These are phyloP conservation scores for Inosperma sp. DNA, from an alignment of 768 basidiomycete genomes.

Conservation along the genomic window DNA sequence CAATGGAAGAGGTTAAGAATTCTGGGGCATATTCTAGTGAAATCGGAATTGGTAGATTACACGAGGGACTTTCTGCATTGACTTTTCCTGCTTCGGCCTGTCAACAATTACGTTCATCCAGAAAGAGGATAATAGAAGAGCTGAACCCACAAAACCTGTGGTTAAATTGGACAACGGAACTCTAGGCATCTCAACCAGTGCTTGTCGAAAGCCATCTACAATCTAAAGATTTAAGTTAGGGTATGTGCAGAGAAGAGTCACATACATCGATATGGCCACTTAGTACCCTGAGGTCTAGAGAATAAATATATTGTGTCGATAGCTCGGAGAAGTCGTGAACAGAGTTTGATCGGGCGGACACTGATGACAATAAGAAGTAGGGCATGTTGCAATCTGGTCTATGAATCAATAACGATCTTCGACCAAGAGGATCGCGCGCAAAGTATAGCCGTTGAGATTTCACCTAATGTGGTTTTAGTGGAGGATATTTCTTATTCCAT, in stretches of 20 bases:
- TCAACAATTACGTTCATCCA: neutral
- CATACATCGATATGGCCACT: neutral
- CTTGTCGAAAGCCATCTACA: neutral
- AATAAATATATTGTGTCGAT: slow-evolving; percentile 52
- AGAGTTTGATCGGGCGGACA: slow-evolving; percentile 47
- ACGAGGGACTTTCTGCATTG: slow-evolving; percentile 45
- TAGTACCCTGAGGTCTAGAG: slow-evolving; percentile 39
- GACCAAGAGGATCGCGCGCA: slow-evolving; percentile 78
- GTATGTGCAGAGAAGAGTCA: neutral
- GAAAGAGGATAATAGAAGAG: neutral
- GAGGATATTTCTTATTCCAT: neutral
- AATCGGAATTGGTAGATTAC: slow-evolving; percentile 32
- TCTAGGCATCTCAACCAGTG: slow-evolving; percentile 4
- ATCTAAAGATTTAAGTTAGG: neutral
- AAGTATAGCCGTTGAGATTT: slow-evolving; percentile 54
- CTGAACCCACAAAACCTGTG: slow-evolving; percentile 29
- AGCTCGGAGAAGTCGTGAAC: slow-evolving; percentile 59
- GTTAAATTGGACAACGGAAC: neutral
- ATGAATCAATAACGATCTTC: slow-evolving; percentile 78
- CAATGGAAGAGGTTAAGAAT: slow-evolving; percentile 40
- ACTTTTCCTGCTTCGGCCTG: slow-evolving; percentile 46
- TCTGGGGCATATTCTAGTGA: slow-evolving; percentile 42
- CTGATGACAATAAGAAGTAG: slow-evolving; percentile 61
- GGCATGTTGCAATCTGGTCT: slow-evolving; percentile 45
- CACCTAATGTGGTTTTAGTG: slow-evolving; percentile 32